Evolutionary conservation across 2,329 filamentous ascomycete genomes (phyloP), one percentile per base, ranked within the genome.

Genomic region (Clarireedia hainanense): DNA sequence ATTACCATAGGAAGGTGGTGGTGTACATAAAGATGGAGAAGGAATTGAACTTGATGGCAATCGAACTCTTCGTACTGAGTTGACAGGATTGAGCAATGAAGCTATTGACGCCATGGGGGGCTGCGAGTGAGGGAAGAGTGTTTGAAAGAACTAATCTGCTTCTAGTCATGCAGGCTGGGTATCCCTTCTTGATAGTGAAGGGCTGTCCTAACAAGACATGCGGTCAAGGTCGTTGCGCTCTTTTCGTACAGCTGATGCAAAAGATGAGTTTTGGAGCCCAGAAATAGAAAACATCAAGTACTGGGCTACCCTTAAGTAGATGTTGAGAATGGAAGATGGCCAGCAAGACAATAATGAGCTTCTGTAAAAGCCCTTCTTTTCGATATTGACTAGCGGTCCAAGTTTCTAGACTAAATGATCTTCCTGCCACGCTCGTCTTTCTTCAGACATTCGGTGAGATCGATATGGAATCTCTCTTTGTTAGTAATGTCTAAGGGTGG

Each of bases 41-140:
- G 73, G 70, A 69, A 12, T 34, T 34, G 30, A 34, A 12, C 69
- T 76, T 67, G 70, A 72, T 61, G 70, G 73, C 62, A 73, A 72
- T 66, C 67, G 72, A 68, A 68, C 71, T 36, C 70, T 67, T 69
- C 70, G 47, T 64, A 69, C 62, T 67, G 64, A 42, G 58, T 64
- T 59, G 58, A 75, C 70, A 63, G 84, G 84, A 67, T 88, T 88
- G 67, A 88, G 79, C 65, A 88, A 76, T 61, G 81, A 84, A 39
- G 80, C 75, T 61, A 88, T 76, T 48, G 84, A 82, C 58, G 85
- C 70, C 84, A 88, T 88, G 58, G 59, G 61, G 65, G 61, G 34
- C 45, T 43, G 43, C 53, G 42, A 57, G 27, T 67, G 65, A 65
- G 61, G 49, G 60, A 30, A 58, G 55, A 48, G 47, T 45, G 50